These are phyloP conservation scores for Beauveria sp. DNA, from an alignment of 2,329 filamentous ascomycete species.

Conservation along the genomic window DNA sequence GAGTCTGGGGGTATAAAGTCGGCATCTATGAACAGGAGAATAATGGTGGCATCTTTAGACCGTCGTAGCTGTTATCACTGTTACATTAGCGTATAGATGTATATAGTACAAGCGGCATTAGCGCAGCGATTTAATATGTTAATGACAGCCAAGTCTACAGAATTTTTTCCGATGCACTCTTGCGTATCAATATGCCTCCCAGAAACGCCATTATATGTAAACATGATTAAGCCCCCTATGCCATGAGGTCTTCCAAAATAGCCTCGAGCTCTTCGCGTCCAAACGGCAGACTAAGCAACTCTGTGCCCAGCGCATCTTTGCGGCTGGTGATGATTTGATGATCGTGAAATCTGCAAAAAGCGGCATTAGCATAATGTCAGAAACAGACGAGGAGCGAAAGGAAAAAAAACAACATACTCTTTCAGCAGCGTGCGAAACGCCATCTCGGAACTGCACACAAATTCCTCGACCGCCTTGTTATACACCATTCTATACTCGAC, in stretches of 20 bases:
- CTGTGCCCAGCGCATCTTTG: conserved; percentile 78
- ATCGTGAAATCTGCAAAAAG: conserved; percentile 66
- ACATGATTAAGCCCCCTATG: conserved; percentile 14
- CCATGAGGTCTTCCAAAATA: conserved; percentile 66
- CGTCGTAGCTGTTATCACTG: not conserved
- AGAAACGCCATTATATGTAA: not conserved
- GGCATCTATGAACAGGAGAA: no score
- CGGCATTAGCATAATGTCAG: conserved; percentile 20
- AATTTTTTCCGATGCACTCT: not conserved
- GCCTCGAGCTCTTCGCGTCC: conserved; percentile 81
- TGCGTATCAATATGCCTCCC: not conserved
- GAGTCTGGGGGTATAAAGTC: conserved; percentile 52
- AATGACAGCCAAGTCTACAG: not conserved
- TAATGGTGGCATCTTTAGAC: no score
- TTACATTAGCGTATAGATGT: not conserved
- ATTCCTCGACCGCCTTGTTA: conserved; percentile 92
- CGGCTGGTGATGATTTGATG: conserved; percentile 93
- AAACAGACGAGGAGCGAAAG: not conserved
- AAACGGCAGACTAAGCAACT: conserved; percentile 79
- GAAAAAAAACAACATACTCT: conserved; percentile 50
- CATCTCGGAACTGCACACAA: conserved; percentile 95
- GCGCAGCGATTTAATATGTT: not conserved
- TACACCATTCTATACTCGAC: conserved; percentile 90
- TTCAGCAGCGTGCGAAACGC: conserved; percentile 90
- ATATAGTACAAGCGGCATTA: not conserved